These are phyloP conservation scores for Dalbergia oliveri DNA, from an alignment of 306 rosid genomes.

Conservation along the genomic window DNA sequence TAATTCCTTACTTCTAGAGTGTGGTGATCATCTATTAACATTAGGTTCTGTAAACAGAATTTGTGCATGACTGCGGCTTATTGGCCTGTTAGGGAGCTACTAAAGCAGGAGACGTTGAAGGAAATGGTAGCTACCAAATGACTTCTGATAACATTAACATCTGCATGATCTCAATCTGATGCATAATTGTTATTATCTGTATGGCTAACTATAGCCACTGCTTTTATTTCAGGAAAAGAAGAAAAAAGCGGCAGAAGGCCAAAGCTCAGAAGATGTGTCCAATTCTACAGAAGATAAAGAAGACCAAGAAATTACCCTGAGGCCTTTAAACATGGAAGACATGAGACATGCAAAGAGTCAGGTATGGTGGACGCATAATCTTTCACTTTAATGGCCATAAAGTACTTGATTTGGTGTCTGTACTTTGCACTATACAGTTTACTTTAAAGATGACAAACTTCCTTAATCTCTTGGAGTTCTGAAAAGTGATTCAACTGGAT, in stretches of 20 bases:
- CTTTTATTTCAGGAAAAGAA: constrained; percentile 64
- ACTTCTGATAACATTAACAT: background rate
- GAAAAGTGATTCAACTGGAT: background rate
- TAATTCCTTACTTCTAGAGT: background rate
- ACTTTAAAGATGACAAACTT: too few species aligned
- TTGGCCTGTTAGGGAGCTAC: constrained; percentile 79
- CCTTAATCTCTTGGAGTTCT: too few species aligned
- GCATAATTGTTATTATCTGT: background rate
- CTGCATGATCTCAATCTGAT: constrained; percentile 13
- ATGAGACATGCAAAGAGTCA: constrained; percentile 84
- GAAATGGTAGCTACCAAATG: constrained; percentile 57
- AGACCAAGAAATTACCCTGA: constrained; percentile 61
- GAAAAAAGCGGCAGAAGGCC: constrained; percentile 55
- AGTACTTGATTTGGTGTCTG: constrained; percentile 9
- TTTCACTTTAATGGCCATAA: constrained; percentile 19
- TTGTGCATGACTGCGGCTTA: constrained; percentile 84
- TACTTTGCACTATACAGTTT: background rate
- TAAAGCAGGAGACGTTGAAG: constrained; percentile 73
- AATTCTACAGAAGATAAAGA: constrained; percentile 59
- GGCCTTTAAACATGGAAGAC: constrained; percentile 85
- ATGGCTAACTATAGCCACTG: constrained; percentile 12
- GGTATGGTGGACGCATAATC: constrained; percentile 48
- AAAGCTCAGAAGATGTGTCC: constrained; percentile 58
- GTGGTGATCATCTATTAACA: constrained; percentile 43
- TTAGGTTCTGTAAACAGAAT: constrained; percentile 64